Percentiles rank a stretch among this genome's conserved stretches.
Evolutionary conservation across 2,329 filamentous ascomycete genomes (phyloP).

Genomic region (Mollisiaceae sp.): DNA sequence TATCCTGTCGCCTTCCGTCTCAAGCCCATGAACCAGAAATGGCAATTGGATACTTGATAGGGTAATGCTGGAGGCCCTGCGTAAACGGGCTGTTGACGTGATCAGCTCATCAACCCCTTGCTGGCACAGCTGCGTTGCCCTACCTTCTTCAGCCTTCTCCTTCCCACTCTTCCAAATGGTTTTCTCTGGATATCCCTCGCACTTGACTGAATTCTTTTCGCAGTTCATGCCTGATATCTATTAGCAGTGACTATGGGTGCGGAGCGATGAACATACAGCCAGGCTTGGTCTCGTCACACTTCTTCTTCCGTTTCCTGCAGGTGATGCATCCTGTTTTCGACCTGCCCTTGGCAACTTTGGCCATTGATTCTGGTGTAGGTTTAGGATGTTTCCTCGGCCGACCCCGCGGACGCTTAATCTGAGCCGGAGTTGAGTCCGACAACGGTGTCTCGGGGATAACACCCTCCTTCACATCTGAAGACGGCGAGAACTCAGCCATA

Average conservation of each 20-base stretch:
- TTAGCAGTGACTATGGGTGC: neutral
- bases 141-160: slow-evolving; percentile 72
- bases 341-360: slow-evolving; percentile 78
- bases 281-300: slow-evolving; percentile 72
- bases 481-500: slow-evolving; percentile 51
- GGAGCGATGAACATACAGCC: slow-evolving; percentile 57
- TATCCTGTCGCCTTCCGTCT: slow-evolving; percentile 77
- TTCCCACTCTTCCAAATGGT: slow-evolving; percentile 87
- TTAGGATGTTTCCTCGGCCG: slow-evolving; percentile 79
- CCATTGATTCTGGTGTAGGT: slow-evolving; percentile 58
- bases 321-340: slow-evolving; percentile 74
- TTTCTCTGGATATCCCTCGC: slow-evolving; percentile 87
- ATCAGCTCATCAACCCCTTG: slow-evolving; percentile 37
- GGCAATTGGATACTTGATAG: slow-evolving; percentile 62
- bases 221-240: slow-evolving; percentile 73
- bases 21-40: slow-evolving; percentile 78
- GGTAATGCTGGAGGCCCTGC: slow-evolving; percentile 47
- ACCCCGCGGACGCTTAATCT: slow-evolving; percentile 71
- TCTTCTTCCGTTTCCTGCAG: slow-evolving; percentile 73
- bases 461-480: slow-evolving; percentile 51
- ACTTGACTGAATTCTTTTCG: slow-evolving; percentile 90
- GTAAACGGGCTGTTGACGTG: slow-evolving; percentile 52
- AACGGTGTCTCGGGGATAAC: slow-evolving; percentile 28
- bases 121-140: slow-evolving; percentile 35
- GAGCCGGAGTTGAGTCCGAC: slow-evolving; percentile 23